Conservation (phyloP, 352 stramenopile genomes). For the Aphanomyces invadans region DNA sequence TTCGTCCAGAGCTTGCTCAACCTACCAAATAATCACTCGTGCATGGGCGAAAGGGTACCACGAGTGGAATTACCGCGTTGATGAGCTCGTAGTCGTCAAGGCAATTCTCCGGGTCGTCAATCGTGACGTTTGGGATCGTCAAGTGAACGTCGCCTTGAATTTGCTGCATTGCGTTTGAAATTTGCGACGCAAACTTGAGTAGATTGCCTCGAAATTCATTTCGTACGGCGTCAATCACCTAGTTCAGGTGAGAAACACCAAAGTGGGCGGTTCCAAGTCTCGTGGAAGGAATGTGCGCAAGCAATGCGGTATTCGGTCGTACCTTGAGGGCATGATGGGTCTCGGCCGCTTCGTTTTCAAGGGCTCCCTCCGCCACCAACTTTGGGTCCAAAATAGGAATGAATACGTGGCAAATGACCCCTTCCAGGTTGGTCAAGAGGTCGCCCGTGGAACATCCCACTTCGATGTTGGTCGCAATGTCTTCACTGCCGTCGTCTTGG, state of each 20-base stretch:
- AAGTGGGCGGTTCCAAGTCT: no score
- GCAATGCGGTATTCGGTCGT: no score
- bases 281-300: no score
- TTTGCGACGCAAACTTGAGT: slow-evolving; percentile 89
- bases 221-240: slow-evolving; percentile 73
- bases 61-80: slow-evolving; percentile 53
- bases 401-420: slow-evolving; percentile 84
- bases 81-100: slow-evolving; percentile 82
- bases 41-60: no score
- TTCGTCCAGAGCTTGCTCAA: slow-evolving; percentile 88
- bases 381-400: slow-evolving; percentile 78
- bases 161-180: slow-evolving; percentile 89
- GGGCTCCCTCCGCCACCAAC: slow-evolving; percentile 28
- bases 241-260: no score
- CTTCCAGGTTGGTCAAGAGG: slow-evolving; percentile 73
- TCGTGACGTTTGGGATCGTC: slow-evolving; percentile 85
- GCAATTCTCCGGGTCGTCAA: slow-evolving; percentile 82
- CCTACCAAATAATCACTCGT: no score
- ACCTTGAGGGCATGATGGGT: slow-evolving; percentile 23
- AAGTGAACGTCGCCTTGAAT: slow-evolving; percentile 92
- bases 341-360: slow-evolving; percentile 7
- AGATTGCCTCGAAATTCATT: slow-evolving; percentile 88
- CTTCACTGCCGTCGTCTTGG: slow-evolving; percentile 20
- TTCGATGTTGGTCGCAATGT: slow-evolving; percentile 64
- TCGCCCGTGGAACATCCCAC: slow-evolving; percentile 84